Evolutionary conservation across 192 early-diverging fungal genomes (phyloP), one percentile per base, ranked within the genome.

Genomic region (Coemansia sp.): DNA sequence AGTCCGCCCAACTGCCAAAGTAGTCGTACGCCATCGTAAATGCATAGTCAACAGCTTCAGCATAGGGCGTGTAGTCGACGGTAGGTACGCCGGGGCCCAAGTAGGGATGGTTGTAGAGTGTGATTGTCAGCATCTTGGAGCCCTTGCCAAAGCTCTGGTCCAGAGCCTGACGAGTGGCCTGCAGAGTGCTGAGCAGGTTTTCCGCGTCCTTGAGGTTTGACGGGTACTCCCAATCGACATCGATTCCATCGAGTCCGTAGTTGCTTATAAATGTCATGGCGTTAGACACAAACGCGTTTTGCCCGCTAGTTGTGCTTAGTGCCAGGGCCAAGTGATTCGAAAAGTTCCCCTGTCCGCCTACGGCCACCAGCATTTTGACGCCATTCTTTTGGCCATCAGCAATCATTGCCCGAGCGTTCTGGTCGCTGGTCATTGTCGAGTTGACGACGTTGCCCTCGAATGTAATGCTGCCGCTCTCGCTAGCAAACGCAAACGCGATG

Each of bases 141-240:
- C 79, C 71, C 14, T 77, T 74, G 45, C 78, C 83, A 68, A 86
- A 90, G 8, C 65, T 67, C 1, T 63, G 27, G 41, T 87, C 85
- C 35, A 92, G 64, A 13, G 85, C 85, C 31, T 61, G 61, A 13
- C 90, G 85, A 36, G 89, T 79, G 34, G 83, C 84, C 66, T 85
- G 63, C n/a, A 94, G 83, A 7, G 92, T 67, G 14, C 45, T 64
- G 24, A 88, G 73, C 71, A 88, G 87, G 67, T 87, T 90, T 31
- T 79, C 70, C 10, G 87, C 78, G 62, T 94, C 90, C 51, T 78
- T 74, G 39, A 75, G 17, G 61, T 76, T 68, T 4, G 67, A 78
- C 14, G 87, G 92, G 68, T 89, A 92, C 69, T 93, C 92, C 88
- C 84, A 92, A 77, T 92, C 92, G 57, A 92, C 73, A 75, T 93